These are phyloP conservation scores for Helianthus tuberosus DNA, from an alignment of 129 eudicot species.

Conservation along the genomic window DNA sequence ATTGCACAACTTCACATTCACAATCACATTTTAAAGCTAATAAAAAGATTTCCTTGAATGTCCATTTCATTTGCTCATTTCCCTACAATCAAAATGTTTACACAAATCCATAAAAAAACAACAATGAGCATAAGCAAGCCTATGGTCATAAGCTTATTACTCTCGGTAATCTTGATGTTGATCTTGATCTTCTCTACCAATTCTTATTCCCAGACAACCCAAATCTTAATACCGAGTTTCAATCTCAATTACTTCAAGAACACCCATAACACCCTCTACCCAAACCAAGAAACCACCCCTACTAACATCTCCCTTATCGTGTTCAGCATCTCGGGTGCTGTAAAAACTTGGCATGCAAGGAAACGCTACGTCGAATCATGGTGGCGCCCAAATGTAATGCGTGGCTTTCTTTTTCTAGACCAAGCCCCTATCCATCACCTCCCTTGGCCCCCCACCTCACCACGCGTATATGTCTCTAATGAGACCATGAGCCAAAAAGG, in stretches of 20 bases:
- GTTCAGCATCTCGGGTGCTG: constrained; percentile 51
- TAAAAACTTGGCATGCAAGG: constrained; percentile 39
- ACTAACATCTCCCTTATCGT: constrained; percentile 54
- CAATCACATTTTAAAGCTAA: constrained; percentile 17
- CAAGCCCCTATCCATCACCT: constrained; percentile 43
- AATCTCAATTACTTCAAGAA: constrained; percentile 36
- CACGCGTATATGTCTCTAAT: constrained; percentile 48
- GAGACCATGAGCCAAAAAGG: constrained; percentile 19
- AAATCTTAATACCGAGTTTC: constrained; percentile 27
- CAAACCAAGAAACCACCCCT: constrained; percentile 24
- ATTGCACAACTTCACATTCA: constrained; percentile 18
- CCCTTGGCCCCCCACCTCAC: constrained; percentile 62
- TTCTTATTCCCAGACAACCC: constrained; percentile 39
- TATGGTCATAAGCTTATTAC: constrained; percentile 29
- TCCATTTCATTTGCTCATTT: constrained; percentile 9
- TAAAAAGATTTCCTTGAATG: not conserved
- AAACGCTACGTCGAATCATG: constrained; percentile 56
- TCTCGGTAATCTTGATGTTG: constrained; percentile 31
- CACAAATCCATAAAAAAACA: constrained; percentile 21
- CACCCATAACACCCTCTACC: constrained; percentile 13
- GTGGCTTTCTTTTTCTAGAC: constrained; percentile 59
- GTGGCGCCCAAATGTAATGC: constrained; percentile 67
- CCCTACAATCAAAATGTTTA: constrained; percentile 19
- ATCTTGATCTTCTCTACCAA: constrained; percentile 31
- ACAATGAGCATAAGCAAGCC: constrained; percentile 34